phyloP scores from a whole-genome alignment of 2,329 filamentous ascomycete species.

The Ophiostoma australiae region DNA sequence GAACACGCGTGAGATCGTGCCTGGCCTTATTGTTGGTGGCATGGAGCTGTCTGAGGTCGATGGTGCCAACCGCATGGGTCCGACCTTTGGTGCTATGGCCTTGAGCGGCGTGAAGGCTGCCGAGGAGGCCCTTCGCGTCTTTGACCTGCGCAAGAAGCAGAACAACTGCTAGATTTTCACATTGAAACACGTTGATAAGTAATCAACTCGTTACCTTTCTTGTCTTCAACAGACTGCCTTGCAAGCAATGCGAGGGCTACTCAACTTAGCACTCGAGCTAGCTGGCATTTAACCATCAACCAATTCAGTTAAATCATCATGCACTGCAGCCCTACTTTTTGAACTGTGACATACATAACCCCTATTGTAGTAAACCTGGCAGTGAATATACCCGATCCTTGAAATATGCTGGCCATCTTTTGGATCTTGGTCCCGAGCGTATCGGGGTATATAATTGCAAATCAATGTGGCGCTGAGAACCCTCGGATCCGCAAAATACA shows the following conservation, averaged over 20 bases:
- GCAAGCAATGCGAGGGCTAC: neutral
- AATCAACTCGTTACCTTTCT: neutral
- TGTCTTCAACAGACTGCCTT: conserved; percentile 3
- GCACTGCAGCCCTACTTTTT: neutral
- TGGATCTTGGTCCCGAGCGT: neutral
- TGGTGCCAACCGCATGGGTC: conserved; percentile 86
- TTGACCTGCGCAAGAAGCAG: conserved; percentile 63
- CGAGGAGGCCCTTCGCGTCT: conserved; percentile 74
- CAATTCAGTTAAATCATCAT: neutral
- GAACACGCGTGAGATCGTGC: conserved; percentile 79
- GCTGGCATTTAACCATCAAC: neutral
- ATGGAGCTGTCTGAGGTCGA: conserved; percentile 93
- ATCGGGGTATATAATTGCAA: neutral
- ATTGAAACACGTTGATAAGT: neutral
- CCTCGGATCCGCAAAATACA: neutral
- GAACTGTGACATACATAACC: neutral
- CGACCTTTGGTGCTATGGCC: conserved; percentile 85
- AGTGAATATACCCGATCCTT: neutral
- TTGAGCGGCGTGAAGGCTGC: conserved; percentile 85
- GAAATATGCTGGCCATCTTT: neutral
- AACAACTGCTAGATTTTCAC: conserved; percentile 9
- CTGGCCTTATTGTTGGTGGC: conserved; percentile 84
- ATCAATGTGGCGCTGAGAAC: neutral
- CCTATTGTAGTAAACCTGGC: neutral
- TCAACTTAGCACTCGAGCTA: neutral